phyloP scores from a whole-genome alignment of 495 filamentous ascomycete species.

The Cercophora newfieldiana region DNA sequence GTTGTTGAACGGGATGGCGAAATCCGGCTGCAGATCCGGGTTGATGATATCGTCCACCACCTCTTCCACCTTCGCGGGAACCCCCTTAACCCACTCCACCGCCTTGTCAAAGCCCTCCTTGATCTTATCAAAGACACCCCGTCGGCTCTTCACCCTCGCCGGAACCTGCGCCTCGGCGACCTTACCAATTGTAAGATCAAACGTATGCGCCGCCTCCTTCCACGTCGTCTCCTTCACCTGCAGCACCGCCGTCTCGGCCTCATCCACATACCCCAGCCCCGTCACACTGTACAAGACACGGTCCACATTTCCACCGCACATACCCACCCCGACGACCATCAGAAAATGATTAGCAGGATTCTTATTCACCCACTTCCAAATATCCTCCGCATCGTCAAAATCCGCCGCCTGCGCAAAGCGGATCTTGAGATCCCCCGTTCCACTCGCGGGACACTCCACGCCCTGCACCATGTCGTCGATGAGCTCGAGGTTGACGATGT shows the following conservation, averaged over 20 bases:
- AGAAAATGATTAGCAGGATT: conserved; percentile 22
- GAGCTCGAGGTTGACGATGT: conserved; percentile 25
- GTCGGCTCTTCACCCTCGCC: background rate
- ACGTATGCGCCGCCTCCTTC: conserved; percentile 24
- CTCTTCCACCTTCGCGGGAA: background rate
- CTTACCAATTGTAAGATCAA: conserved; percentile 22
- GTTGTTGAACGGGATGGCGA: conserved; percentile 19
- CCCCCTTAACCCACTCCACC: conserved; percentile 3
- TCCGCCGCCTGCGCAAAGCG: conserved; percentile 20
- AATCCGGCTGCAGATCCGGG: conserved; percentile 11
- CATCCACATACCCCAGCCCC: conserved; percentile 18
- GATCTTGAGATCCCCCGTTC: conserved; percentile 7
- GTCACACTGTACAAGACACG: conserved; percentile 18
- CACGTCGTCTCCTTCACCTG: conserved; percentile 18
- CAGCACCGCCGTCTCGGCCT: conserved; percentile 20
- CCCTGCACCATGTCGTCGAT: conserved; percentile 21
- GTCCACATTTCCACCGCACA: conserved; percentile 17
- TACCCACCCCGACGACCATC: conserved; percentile 20
- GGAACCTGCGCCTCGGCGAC: background rate
- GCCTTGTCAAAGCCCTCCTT: background rate
- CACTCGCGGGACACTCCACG: conserved; percentile 13
- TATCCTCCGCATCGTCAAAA: conserved; percentile 22
- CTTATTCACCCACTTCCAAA: conserved; percentile 27
- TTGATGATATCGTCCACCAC: conserved; percentile 1
- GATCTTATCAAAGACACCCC: background rate